Conservation (phyloP, 768 basidiomycete genomes). For the Amylocystis lapponica region DNA sequence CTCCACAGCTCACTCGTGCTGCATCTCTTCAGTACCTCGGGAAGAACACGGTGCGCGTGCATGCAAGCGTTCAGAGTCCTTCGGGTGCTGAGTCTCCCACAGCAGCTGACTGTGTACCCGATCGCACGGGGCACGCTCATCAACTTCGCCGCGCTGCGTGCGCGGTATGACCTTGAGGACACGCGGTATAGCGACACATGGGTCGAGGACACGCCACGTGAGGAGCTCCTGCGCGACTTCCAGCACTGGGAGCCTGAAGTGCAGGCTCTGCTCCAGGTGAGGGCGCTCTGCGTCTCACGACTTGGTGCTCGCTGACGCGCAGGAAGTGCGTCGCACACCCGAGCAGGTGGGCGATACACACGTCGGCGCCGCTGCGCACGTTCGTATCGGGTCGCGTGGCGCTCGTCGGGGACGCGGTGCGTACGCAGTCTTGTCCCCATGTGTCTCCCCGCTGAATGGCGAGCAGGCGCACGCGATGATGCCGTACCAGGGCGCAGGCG, state of each 20-base stretch:
- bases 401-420: slow-evolving; percentile 36
- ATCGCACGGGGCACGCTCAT: slow-evolving; percentile 52
- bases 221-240: slow-evolving; percentile 42
- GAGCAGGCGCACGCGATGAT: slow-evolving; percentile 33
- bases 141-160: slow-evolving; percentile 57
- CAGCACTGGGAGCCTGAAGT: slow-evolving; percentile 56
- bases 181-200: slow-evolving; percentile 46
- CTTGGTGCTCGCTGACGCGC: not conserved
- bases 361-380: slow-evolving; percentile 43
- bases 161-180: slow-evolving; percentile 45
- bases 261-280: slow-evolving; percentile 48
- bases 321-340: not conserved
- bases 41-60: slow-evolving; percentile 17
- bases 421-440: slow-evolving; percentile 1
- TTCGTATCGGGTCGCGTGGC: slow-evolving; percentile 49
- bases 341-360: slow-evolving; percentile 55
- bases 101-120: slow-evolving; percentile 62
- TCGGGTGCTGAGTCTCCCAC: too few species aligned
- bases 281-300: not conserved
- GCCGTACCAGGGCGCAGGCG: slow-evolving; percentile 40
- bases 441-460: not conserved
- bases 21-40: slow-evolving; percentile 48
- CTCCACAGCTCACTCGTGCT: not conserved
- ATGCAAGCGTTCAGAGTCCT: too few species aligned
- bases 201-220: slow-evolving; percentile 39